A percentile compares a stretch with the other conserved stretches of the same genome.
Evolutionary conservation across 2,329 filamentous ascomycete species (phyloP).

Genomic region (Nigrospora osmanthi): DNA sequence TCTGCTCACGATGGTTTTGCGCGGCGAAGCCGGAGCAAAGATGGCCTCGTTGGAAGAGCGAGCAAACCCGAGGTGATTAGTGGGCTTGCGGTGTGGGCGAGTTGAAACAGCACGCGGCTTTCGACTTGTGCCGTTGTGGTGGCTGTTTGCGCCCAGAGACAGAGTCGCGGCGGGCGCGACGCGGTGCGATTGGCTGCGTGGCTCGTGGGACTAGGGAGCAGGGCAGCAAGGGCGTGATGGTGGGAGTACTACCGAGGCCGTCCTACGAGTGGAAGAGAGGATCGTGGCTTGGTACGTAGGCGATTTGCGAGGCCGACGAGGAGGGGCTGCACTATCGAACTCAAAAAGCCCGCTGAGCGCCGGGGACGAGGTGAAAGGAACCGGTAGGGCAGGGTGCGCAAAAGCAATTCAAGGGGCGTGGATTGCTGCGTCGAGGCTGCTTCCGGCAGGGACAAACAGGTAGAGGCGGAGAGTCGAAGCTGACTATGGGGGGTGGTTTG

Average conservation of each 20-base stretch:
- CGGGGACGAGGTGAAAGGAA: no score
- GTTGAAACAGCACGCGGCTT: constrained; percentile 8
- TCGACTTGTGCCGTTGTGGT: constrained; percentile 3
- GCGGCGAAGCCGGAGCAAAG: constrained; percentile 37
- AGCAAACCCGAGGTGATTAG: constrained; percentile 6
- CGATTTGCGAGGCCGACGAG: not conserved
- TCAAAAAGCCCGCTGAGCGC: not conserved
- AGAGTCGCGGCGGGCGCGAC: not conserved
- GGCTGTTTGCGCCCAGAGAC: constrained; percentile 1
- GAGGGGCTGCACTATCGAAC: constrained; percentile 1
- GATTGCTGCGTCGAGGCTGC: no score
- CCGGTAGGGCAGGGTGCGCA: not conserved
- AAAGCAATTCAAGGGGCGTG: not conserved
- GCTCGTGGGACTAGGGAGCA: no score
- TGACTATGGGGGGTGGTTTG: no score
- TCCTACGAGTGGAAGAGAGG: not conserved
- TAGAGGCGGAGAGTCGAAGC: no score
- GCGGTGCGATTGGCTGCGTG: not conserved
- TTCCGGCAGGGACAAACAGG: no score
- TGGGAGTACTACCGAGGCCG: not conserved
- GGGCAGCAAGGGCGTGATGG: no score
- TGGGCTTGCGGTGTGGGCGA: constrained; percentile 4
- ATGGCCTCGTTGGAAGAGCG: constrained; percentile 7
- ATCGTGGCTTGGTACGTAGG: no score
- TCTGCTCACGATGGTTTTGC: constrained; percentile 38